Conservation (phyloP, 1,284 basidiomycete species). For the Fereydounia khargensis region DNA sequence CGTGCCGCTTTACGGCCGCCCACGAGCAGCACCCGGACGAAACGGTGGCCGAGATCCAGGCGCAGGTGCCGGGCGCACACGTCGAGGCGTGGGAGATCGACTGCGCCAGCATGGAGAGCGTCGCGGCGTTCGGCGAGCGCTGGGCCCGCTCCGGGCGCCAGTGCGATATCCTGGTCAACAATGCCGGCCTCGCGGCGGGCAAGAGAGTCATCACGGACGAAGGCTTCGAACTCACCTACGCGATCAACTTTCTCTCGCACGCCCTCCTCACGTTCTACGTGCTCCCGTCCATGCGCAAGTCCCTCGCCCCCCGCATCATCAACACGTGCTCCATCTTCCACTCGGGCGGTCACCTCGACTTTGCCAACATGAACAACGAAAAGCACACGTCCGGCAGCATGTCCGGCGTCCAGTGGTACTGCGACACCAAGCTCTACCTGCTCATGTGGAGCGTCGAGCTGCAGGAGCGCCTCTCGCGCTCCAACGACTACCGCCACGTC, state of each 20-base stretch:
- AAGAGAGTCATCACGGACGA: conserved; percentile 25
- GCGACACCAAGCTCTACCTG: conserved; percentile 38
- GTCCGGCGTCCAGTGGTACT: conserved; percentile 33
- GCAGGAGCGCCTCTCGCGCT: conserved; percentile 30
- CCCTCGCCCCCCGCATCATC: conserved; percentile 31
- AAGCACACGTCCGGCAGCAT: conserved; percentile 14
- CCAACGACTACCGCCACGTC: conserved; percentile 36
- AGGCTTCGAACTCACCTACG: conserved; percentile 39
- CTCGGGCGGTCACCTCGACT: conserved; percentile 35
- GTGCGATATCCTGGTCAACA: conserved; percentile 35
- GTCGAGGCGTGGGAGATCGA: conserved; percentile 48
- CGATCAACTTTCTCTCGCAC: conserved; percentile 42
- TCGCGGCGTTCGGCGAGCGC: conserved; percentile 22
- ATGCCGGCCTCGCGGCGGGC: conserved; percentile 30
- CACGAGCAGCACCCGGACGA: conserved; percentile 43
- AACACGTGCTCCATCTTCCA: conserved; percentile 47
- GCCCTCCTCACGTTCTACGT: conserved; percentile 37
- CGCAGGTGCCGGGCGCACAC: conserved; percentile 1
- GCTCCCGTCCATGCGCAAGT: conserved; percentile 24
- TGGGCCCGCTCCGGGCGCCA: conserved; percentile 21
- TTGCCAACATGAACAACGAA: conserved; percentile 44
- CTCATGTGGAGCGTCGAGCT: conserved; percentile 47
- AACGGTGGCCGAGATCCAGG: conserved; percentile 22
- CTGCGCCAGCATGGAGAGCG: conserved; percentile 24
- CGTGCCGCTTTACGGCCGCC: conserved; percentile 35